Evolutionary conservation across 1,284 basidiomycete species (phyloP), one percentile per base, ranked within the genome.

Genomic region (Malassezia sp.): DNA sequence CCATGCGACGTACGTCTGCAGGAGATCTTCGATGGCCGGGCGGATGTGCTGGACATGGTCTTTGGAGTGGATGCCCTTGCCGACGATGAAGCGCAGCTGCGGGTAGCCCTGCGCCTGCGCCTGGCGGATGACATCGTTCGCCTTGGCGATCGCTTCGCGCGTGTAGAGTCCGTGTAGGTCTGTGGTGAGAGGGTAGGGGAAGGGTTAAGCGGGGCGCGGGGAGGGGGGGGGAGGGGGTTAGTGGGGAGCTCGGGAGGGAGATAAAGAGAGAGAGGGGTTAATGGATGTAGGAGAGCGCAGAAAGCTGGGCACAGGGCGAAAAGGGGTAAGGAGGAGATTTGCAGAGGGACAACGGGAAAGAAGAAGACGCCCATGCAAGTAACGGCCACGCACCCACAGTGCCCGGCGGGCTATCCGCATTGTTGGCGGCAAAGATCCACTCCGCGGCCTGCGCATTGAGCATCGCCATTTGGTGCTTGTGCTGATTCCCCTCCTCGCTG

Each of bases 101-200:
- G 74, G 61, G 46, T 82, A 77, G 1, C 84, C 83, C 33, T 78
- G 73, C 18, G 69, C 69, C 55, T 82, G 82, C 4, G 81, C 85
- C 34, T 79, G 73, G 55, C 79, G 72, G 21, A 91, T 78, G 9
- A 82, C 80, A 34, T 73, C 63, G 49, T 74, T 71, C 5, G 69
- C 68, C 14, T 63, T 56, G 32, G 63, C 62, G 21, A 74, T 60
- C 7, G 71, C 66, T 71, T 97, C 91, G 61, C 88, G 86, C 39
- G 91, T 88, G 70, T 86, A 93, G 6, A 97, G 74, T 1, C 87
- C 88, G 65, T 91, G 87, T 31, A 97, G 74, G 71, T 97, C n/a
- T n/a, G n/a, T n/a, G n/a, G n/a, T n/a, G n/a, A n/a, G n/a, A n/a
- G n/a, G n/a, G n/a, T n/a, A n/a, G n/a, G n/a, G n/a, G n/a, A n/a